Evolutionary conservation across 2,329 filamentous ascomycete species (phyloP), one percentile per base, ranked within the genome.

Genomic region (Colletotrichum cereale): DNA sequence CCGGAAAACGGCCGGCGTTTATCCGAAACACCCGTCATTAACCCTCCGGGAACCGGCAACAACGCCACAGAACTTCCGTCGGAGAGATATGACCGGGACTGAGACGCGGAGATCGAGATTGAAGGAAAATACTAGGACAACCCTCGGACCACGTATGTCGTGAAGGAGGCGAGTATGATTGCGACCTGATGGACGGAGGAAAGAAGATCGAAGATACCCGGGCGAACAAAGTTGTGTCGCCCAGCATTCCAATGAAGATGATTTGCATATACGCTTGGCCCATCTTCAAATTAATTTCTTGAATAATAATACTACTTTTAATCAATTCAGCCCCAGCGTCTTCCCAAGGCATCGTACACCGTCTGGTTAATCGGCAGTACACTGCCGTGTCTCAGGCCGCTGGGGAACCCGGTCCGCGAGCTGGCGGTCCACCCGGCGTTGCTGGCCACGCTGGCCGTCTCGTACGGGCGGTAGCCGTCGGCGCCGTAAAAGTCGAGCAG

Each of bases 391-490:
- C 87, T 84, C 74, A 88, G 70, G 40, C 84, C 83, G 57, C 74
- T 81, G 11, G 86, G 86, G 73, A 86, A 88, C 1, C 73, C 78
- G 2, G 75, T 75, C 47, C 82, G 75, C 68, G 80, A 79, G 53
- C 83, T 86, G 38, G 83, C 82, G 1, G 77, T 80, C 86, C 86
- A 89, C 24, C 78, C 80, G 31, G 70, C 69, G 52, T 87, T 86
- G 3, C 77, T 80, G 73, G 79, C 76, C 21, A 86, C 80, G 65
- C 84, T 80, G 0, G 76, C 79, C 63, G 81, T 85, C 77, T 86
- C 82, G 71, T 85, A 87, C 24, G 86, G 86, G 34, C 81, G 75
- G 71, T 89, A 88, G 8, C 87, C 86, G 74, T 84, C 82, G 14
- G 75, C 78, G 7, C 82, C 82, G 70, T 84, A 86, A 69, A 83